Evolutionary conservation across 805 yeast species (phyloP), one percentile per base, ranked within the genome.

Genomic region (Teunomyces panamensis): DNA sequence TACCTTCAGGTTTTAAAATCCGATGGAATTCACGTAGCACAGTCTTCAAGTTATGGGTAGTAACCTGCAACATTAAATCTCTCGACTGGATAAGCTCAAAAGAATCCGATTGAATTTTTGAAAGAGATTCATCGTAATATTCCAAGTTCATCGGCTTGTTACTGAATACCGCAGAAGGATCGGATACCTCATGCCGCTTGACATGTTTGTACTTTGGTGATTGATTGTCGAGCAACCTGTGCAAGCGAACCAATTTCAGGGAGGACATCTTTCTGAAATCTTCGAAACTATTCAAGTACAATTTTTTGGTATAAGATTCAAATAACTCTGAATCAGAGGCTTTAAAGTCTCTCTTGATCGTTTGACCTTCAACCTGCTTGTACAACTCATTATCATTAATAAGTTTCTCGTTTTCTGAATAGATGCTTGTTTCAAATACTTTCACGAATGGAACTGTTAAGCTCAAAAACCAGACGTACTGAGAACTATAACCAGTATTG

Each of bases 401-500:
- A 5, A 56, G 39, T 2, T 55, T 46, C 3, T 50, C 30, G 39
- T 57, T 52, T 48, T 73, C 77, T 11, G 62, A 50, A 41, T 62
- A 60, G 1, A 63, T 50, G 47, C 62, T 66, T 46, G 60, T 50
- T 49, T 73, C 78, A 41, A 67, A 48, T 3, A 73, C 62, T 29
- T 68, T 52, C 5, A 69, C 56, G 53, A 71, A 73, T 6, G 78
- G 78, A 2, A 58, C 48, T 2, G 71, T 63, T 1, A 67, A 47
- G 0, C 74, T 64, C 42, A 71, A 50, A 45, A 60, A 67, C 77
- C 77, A 72, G 1, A 69, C 55, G 51, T 65, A 69, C 48, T 67
- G 68, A 8, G 62, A 54, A 48, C 73, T 67, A 52, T 57, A 67
- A 42, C 55, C 55, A 2, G 64, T 54, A 48, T 72, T 73, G 54